These are phyloP conservation scores for Debaryomyces psychrophilus DNA, from an alignment of 1,139 yeast genomes.

Conservation along the genomic window DNA sequence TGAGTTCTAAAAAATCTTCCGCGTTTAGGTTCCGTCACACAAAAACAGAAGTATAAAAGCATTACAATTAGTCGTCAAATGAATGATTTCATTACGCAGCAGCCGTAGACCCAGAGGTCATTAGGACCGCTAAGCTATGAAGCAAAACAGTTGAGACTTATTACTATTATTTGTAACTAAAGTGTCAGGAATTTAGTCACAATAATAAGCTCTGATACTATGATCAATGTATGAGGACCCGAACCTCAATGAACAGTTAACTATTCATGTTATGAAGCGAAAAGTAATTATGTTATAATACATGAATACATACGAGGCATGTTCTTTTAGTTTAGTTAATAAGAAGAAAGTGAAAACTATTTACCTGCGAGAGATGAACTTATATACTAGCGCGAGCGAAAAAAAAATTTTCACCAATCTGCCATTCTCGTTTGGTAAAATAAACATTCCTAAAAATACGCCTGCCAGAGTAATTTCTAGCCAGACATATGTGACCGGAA, in stretches of 20 bases:
- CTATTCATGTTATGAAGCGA: conserved; percentile 9
- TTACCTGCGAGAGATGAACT: conserved; percentile 1
- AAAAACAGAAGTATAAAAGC: conserved; percentile 2
- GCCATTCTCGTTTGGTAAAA: conserved; percentile 6
- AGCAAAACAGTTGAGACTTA: conserved; percentile 13
- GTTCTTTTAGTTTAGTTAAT: conserved; percentile 24
- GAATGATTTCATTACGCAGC: background rate
- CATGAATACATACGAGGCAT: conserved; percentile 58
- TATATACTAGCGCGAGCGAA: conserved; percentile 8
- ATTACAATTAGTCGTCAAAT: conserved; percentile 2
- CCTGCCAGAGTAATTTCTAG: background rate
- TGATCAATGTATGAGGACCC: conserved; percentile 62
- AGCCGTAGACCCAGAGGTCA: background rate
- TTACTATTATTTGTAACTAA: conserved; percentile 51
- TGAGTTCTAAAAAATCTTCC: background rate
- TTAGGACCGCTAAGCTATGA: background rate
- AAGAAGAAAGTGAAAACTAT: conserved; percentile 17
- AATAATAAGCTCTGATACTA: conserved; percentile 36
- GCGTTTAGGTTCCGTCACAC: background rate
- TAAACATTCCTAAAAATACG: background rate
- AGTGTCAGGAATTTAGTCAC: conserved; percentile 89
- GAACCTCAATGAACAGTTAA: conserved; percentile 51
- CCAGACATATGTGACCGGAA: conserved; percentile 8
- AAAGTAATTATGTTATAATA: conserved; percentile 1
- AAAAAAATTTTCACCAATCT: conserved; percentile 12